Base-by-base conservation (phyloP, 1,284 basidiomycete genomes). In the Leccinum insigne region DNA sequence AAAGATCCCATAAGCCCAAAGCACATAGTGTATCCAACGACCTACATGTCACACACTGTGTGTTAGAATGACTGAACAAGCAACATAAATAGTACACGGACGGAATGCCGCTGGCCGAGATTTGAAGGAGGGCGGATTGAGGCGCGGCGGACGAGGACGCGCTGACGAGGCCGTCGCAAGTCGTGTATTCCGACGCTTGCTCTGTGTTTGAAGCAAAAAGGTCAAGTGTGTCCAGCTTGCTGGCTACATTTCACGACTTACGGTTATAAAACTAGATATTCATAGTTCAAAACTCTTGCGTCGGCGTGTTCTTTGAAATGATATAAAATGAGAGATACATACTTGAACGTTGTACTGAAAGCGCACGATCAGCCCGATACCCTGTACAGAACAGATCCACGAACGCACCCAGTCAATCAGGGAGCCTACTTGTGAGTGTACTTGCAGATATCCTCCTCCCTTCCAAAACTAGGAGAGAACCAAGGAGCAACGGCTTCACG, bases 251-350 rank as follows among this genome's bases (percentile, higher is more conserved):
- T 26, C 35, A 3, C 35, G 9, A 74, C 81, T 67, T 68, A 86
- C 86, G 86, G 74, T 89, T 88, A 74, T 89, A 89, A 77, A 88
- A 88, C 81, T 87, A 23, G 29, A 54, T 2, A 23, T 16, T 4
- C 16, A 18, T 13, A 4, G 40, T 52, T 38, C 42, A 38, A 38
- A 29, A 9, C 4, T 13, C 26, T n/a, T 18, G 3, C 5, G 38
- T 70, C 29, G 66, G 58, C 10, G 14, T 5, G n/a, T 2, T 3
- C 8, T 7, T 13, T 3, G 11, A 5, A 18, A 52, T 59, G 64
- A 38, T n/a, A 32, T 61, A 23, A 10, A 26, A 47, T 61, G 49
- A 11, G 14, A 40, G 2, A 40, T 40, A 18, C 64, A 54, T 59
- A 81, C 80, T 72, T 82, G 81, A 40, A 83, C 72, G 67, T 83